Base-by-base conservation (phyloP, 495 filamentous ascomycete species). In the Aspergillus funiculosus region DNA sequence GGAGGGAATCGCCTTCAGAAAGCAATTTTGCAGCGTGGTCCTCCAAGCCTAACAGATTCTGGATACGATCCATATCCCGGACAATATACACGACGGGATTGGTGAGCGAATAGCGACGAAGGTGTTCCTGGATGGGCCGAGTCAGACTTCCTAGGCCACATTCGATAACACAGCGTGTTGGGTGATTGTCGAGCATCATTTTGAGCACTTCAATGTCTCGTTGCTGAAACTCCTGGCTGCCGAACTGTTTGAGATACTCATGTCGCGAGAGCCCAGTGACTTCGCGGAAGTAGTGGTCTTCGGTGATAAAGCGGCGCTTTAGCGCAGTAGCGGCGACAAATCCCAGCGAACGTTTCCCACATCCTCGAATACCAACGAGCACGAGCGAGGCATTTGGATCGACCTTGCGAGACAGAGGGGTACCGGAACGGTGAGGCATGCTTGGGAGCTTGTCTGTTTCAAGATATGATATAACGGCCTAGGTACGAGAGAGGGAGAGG, bases 301-400 rank as follows among this genome's bases (percentile, higher is more conserved):
- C 79, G 15, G 86, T 88, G 37, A 89, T 79, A 7, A 92, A 79
- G 20, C 82, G 79, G 13, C 85, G 78, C 34, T 80, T 80, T 20
- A 87, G 76, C 48, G 83, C 78, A 1, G 83, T 83, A 5, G 86
- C 85, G 10, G 83, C 86, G 43, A 92, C 82, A 51, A 92, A 84
- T 6, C 83, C 86, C 7, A 92, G 68, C 0, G 83, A 87, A 18
- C 84, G 78, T 64, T 90, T 90, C 13, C 86, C 86, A 27, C 82
- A 80, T 7, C 87, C 86, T 5, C 84, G 80, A 39, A 86, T 80
- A 25, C 87, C 87, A 24, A 90, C 75, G 5, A 92, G 70, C 4
- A 89, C 81, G 45, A 92, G 76, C 1, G 86, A 88, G 3, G 85
- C 82, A 60, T 83, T 70, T 1, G 74, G 60, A 18, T 75, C 68